Evolutionary conservation across 129 eudicot species (phyloP).

Genomic region (Flaveria trinervia): DNA sequence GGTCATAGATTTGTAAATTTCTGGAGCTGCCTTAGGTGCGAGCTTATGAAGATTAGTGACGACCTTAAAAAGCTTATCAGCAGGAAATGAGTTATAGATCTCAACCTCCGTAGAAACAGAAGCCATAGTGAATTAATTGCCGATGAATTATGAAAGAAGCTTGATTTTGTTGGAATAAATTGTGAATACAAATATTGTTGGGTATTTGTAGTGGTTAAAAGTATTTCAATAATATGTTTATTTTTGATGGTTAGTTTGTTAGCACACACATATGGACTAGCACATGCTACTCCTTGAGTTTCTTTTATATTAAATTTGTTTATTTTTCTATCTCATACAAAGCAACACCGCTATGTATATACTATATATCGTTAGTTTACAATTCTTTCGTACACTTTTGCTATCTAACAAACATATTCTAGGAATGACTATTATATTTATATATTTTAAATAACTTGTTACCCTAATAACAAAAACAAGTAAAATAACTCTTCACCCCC

Average conservation of each 20-base stretch:
- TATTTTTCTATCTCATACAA: neutral
- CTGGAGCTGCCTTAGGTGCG: conserved; percentile 45
- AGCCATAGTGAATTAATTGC: conserved; percentile 22
- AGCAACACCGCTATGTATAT: no score
- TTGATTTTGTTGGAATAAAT: neutral
- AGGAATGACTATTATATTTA: no score
- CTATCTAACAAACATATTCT: no score
- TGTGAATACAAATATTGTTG: neutral
- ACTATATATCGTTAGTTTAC: no score
- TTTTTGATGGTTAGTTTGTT: neutral
- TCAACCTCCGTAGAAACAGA: conserved; percentile 21
- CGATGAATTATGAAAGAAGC: neutral
- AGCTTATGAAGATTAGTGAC: conserved; percentile 28
- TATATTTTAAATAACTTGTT: no score
- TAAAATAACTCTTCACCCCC: no score
- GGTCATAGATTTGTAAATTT: conserved; percentile 41
- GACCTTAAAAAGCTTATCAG: conserved; percentile 18
- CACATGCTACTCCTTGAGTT: neutral
- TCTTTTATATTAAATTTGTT: neutral
- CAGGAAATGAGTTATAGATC: conserved; percentile 21
- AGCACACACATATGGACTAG: conserved; percentile 10
- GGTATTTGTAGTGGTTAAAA: conserved; percentile 17
- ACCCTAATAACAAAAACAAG: no score
- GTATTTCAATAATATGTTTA: neutral
- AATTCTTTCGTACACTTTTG: no score